These are phyloP conservation scores for Ophiostoma piceae DNA, from an alignment of 2,329 filamentous ascomycete species.

Conservation along the genomic window DNA sequence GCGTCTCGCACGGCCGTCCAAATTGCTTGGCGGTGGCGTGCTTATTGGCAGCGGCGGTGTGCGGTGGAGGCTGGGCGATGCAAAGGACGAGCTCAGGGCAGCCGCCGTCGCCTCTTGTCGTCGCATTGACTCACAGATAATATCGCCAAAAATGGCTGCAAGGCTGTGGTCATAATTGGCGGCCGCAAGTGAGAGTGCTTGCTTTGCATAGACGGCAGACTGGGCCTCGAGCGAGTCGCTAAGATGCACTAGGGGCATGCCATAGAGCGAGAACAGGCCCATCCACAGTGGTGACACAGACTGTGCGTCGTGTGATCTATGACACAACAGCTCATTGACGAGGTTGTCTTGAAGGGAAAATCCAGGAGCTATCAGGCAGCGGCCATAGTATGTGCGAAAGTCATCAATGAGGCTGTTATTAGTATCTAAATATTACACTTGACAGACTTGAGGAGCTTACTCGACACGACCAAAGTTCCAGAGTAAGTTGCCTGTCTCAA, in stretches of 20 bases:
- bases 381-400: conserved; percentile 7
- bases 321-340: neutral
- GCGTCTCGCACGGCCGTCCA: neutral
- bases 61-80: neutral
- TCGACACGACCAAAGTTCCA: neutral
- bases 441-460: neutral
- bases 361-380: neutral
- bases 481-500: neutral
- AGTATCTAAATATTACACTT: neutral
- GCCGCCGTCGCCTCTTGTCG: neutral
- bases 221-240: neutral
- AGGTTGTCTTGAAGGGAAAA: neutral
- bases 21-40: neutral
- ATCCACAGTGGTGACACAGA: neutral
- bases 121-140: neutral
- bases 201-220: neutral
- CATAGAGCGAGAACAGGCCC: neutral
- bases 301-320: neutral
- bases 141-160: neutral
- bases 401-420: neutral
- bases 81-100: neutral
- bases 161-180: neutral
- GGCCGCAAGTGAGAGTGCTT: neutral
- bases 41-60: neutral
- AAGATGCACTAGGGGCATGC: neutral